These are phyloP conservation scores for Boletus semigastroideus DNA, from an alignment of 1,284 basidiomycete genomes.

Conservation along the genomic window DNA sequence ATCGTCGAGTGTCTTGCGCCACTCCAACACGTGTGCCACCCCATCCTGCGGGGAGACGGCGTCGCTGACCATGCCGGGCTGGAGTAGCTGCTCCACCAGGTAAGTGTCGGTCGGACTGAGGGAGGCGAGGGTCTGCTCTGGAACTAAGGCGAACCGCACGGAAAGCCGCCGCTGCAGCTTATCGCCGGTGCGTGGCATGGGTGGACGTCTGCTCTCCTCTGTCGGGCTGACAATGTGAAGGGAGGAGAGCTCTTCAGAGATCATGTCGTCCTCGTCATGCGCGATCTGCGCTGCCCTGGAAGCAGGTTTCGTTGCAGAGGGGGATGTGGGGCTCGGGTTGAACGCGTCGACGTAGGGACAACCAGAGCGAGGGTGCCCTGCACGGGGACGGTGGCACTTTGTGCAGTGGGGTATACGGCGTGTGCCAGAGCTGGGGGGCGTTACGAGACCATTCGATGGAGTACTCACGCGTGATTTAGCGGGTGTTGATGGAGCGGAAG, in stretches of 20 bases:
- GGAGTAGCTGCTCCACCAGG: conserved; percentile 32
- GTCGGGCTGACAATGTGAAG: conserved; percentile 29
- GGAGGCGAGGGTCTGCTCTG: conserved; percentile 33
- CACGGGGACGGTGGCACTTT: conserved; percentile 51
- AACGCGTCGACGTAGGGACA: conserved; percentile 43
- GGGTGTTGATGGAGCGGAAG: conserved; percentile 31
- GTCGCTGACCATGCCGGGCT: conserved; percentile 33
- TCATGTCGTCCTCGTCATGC: conserved; percentile 13
- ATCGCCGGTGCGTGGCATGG: conserved; percentile 1
- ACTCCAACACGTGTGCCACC: conserved; percentile 25
- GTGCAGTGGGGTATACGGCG: conserved; percentile 50
- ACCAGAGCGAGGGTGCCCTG: conserved; percentile 57
- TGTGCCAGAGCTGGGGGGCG: conserved; percentile 21
- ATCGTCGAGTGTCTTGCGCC: conserved; percentile 25
- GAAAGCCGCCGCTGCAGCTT: conserved; percentile 23
- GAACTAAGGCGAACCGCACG: conserved; percentile 34
- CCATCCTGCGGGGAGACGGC: conserved; percentile 17
- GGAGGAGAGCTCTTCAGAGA: conserved; percentile 32
- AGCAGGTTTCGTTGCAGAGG: conserved; percentile 8
- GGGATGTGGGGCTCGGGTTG: conserved; percentile 24
- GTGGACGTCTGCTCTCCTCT: conserved; percentile 11
- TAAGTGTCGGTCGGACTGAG: conserved; percentile 29
- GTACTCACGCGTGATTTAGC: conserved; percentile 16
- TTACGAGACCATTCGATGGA: conserved; percentile 6
- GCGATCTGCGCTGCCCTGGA: not conserved